phyloP scores from a whole-genome alignment of 225 moss, liverwort and hornwort species.

The Physcomitrellopsis africana region DNA sequence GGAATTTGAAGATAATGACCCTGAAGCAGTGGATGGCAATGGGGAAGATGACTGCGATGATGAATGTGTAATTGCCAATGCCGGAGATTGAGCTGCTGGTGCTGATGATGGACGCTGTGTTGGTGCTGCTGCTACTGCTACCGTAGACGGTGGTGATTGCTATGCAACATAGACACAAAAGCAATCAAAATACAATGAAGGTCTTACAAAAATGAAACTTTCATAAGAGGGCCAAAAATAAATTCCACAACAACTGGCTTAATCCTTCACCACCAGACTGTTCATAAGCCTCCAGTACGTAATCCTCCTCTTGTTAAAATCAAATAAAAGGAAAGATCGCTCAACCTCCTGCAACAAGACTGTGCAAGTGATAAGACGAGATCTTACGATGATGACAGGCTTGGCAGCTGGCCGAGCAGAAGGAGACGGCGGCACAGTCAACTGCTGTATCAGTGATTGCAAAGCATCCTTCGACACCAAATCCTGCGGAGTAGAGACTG shows the following conservation, averaged over 20 bases:
- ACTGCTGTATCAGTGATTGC: constrained; percentile 63
- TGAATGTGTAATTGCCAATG: constrained; percentile 1
- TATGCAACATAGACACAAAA: constrained; percentile 21
- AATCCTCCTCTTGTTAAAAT: too few relatives aligned
- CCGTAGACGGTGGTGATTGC: constrained; percentile 28
- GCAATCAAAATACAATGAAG: not conserved
- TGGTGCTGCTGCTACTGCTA: constrained; percentile 12
- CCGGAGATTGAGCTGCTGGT: not conserved
- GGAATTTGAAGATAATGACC: constrained; percentile 5
- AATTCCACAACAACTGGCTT: not conserved
- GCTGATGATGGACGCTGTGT: not conserved
- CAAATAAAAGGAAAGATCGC: not conserved
- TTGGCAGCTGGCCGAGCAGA: constrained; percentile 19
- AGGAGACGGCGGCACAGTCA: constrained; percentile 24
- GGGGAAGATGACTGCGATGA: constrained; percentile 23
- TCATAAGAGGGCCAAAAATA: not conserved
- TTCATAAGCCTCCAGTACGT: not conserved
- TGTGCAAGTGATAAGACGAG: not conserved
- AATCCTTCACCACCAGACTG: not conserved
- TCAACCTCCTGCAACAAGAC: not conserved
- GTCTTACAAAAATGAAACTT: not conserved
- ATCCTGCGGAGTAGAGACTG: constrained; percentile 62
- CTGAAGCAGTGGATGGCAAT: constrained; percentile 13
- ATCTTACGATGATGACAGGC: constrained; percentile 38
- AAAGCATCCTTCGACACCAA: constrained; percentile 66